Conservation (phyloP, 2,329 filamentous ascomycete genomes). For the Penicillium verrucosum region DNA sequence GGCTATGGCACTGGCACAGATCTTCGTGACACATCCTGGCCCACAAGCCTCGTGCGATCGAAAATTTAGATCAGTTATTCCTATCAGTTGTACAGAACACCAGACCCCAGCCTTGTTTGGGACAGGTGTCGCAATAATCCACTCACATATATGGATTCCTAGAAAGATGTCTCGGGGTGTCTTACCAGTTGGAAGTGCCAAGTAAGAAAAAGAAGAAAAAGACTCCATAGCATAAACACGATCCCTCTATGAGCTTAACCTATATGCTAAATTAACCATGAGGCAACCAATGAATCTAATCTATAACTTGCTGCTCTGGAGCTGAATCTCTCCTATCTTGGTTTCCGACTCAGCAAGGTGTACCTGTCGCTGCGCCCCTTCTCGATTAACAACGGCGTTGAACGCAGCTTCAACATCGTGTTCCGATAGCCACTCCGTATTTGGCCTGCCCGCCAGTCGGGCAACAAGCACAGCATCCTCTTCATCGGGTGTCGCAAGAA, state of each 20-base stretch:
- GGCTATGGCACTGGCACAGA: not conserved
- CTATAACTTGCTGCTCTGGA: not conserved
- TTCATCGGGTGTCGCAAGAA: conserved; percentile 16
- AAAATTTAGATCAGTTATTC: not conserved
- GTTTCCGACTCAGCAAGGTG: not conserved
- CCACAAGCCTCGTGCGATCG: not conserved
- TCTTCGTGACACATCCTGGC: not conserved
- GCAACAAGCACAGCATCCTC: conserved; percentile 40
- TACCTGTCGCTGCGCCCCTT: not conserved
- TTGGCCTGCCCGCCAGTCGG: conserved; percentile 36
- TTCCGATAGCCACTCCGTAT: conserved; percentile 47
- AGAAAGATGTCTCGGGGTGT: not conserved
- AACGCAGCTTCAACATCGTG: conserved; percentile 47
- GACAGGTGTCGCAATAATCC: not conserved
- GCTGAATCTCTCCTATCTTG: not conserved
- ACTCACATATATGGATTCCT: not conserved
- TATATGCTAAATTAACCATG: not conserved
- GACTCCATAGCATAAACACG: not conserved
- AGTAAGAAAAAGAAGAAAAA: not conserved
- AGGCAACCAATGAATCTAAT: not conserved
- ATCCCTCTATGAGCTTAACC: not conserved
- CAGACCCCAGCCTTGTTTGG: not conserved
- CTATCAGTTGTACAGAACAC: not conserved
- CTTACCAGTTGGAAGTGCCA: not conserved
- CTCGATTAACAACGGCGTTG: conserved; percentile 8